These are phyloP conservation scores for Pyrenula massariospora DNA, from an alignment of 495 filamentous ascomycete genomes.

Conservation along the genomic window DNA sequence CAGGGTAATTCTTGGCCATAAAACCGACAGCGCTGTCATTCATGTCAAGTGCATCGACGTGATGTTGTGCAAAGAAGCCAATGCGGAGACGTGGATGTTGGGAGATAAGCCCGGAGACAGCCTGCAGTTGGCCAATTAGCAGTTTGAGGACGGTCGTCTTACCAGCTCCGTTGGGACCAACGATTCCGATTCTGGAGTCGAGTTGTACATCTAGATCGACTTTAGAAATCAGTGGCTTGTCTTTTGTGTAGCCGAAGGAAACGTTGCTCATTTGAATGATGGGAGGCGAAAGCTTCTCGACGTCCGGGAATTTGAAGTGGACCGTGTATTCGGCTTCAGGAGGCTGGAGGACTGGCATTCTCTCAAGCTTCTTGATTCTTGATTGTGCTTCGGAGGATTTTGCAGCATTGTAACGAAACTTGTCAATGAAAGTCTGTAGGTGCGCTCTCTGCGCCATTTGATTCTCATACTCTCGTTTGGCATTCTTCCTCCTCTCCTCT, in stretches of 20 bases:
- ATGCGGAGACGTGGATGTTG: slow-evolving; percentile 77
- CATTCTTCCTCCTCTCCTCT: slow-evolving; percentile 92
- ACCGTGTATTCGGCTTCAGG: slow-evolving; percentile 93
- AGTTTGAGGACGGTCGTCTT: slow-evolving; percentile 96
- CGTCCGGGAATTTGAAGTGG: slow-evolving; percentile 95
- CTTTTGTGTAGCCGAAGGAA: slow-evolving; percentile 76
- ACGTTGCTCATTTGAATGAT: slow-evolving; percentile 96
- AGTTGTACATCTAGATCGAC: slow-evolving; percentile 95
- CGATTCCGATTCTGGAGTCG: slow-evolving; percentile 95
- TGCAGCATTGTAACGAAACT: slow-evolving; percentile 98
- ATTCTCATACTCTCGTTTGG: slow-evolving; percentile 96
- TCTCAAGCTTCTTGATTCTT: slow-evolving; percentile 96
- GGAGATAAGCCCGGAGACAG: slow-evolving; percentile 72
- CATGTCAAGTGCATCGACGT: slow-evolving; percentile 92
- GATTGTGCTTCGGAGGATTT: slow-evolving; percentile 98
- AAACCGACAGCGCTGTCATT: slow-evolving; percentile 81
- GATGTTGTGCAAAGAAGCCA: slow-evolving; percentile 97
- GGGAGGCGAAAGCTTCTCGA: slow-evolving; percentile 92
- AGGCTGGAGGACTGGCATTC: slow-evolving; percentile 82
- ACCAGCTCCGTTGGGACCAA: slow-evolving; percentile 96
- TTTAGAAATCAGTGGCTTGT: slow-evolving; percentile 69
- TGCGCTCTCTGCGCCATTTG: slow-evolving; percentile 91
- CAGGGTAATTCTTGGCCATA: slow-evolving; percentile 86
- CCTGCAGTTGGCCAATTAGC: slow-evolving; percentile 72
- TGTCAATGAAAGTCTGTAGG: slow-evolving; percentile 94